Percentiles rank a stretch among this genome's conserved stretches.
Evolutionary conservation across 495 filamentous ascomycete species (phyloP).

Genomic region (Daldinia vernicosa): DNA sequence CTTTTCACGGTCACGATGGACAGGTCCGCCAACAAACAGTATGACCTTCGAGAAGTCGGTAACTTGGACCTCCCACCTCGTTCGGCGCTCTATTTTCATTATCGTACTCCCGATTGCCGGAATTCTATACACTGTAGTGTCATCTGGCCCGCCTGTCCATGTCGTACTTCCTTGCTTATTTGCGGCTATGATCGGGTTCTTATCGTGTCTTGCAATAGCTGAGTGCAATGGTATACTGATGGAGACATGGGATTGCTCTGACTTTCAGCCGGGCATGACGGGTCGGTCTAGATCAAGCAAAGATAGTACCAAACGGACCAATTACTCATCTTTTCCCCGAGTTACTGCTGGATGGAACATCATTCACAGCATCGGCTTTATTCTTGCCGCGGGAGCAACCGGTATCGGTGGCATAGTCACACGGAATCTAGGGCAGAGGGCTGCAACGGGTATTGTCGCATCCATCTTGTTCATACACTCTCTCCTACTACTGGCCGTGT

Average conservation of each 20-base stretch:
- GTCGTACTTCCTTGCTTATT: constrained; percentile 71
- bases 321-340: constrained; percentile 74
- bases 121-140: constrained; percentile 69
- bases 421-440: constrained; percentile 69
- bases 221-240: constrained; percentile 81
- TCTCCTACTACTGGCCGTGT: constrained; percentile 64
- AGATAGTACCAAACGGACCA: constrained; percentile 56
- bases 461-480: constrained; percentile 69
- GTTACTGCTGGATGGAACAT: constrained; percentile 76
- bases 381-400: constrained; percentile 70
- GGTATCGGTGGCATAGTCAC: constrained; percentile 68
- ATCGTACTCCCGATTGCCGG: constrained; percentile 70
- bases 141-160: constrained; percentile 64
- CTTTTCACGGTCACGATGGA: constrained; percentile 67
- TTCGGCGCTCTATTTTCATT: constrained; percentile 71
- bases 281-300: constrained; percentile 61
- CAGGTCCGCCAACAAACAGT: constrained; percentile 63
- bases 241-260: constrained; percentile 82
- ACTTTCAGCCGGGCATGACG: constrained; percentile 70
- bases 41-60: constrained; percentile 67
- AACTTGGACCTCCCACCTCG: constrained; percentile 72
- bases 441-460: constrained; percentile 70
- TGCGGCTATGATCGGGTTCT: constrained; percentile 71
- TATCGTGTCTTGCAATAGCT: constrained; percentile 75
- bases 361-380: constrained; percentile 70